Conservation (phyloP, 345 rosid genomes). For the Acer yangbiense region DNA sequence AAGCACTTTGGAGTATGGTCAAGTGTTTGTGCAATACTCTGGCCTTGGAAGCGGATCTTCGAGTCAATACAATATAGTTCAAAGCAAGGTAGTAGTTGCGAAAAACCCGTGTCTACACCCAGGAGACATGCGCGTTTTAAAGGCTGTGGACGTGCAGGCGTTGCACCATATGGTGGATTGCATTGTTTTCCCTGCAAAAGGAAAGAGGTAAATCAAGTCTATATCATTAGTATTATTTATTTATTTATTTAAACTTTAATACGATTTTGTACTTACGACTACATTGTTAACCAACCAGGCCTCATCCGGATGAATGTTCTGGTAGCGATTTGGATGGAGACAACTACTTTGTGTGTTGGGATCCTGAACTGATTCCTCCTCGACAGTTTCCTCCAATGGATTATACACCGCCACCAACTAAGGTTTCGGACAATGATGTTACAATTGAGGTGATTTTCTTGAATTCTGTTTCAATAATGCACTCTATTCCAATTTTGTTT, state of each 20-base stretch:
- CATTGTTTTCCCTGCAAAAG: slow-evolving; percentile 55
- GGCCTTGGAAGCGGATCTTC: slow-evolving; percentile 16
- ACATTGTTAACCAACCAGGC: slow-evolving; percentile 21
- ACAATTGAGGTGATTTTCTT: slow-evolving; percentile 42
- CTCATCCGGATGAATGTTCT: slow-evolving; percentile 52
- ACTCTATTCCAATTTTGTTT: neutral
- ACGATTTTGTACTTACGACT: neutral
- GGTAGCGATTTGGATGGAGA: slow-evolving; percentile 60
- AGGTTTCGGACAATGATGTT: slow-evolving; percentile 35
- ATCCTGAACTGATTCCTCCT: slow-evolving; percentile 34
- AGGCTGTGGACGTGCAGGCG: slow-evolving; percentile 41
- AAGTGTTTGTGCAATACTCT: slow-evolving; percentile 47
- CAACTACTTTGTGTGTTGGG: slow-evolving; percentile 50
- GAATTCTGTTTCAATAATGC: too few species aligned
- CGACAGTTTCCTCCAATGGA: slow-evolving; percentile 40
- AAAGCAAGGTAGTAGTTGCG: slow-evolving; percentile 41
- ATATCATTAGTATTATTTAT: too few species aligned
- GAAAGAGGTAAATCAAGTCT: slow-evolving; percentile 32
- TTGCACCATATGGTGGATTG: slow-evolving; percentile 53
- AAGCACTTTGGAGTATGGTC: slow-evolving; percentile 39
- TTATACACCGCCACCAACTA: slow-evolving; percentile 29
- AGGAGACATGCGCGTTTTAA: slow-evolving; percentile 45
- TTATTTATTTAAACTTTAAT: neutral
- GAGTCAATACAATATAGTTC: neutral
- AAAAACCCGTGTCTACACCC: slow-evolving; percentile 59